These are phyloP conservation scores for Blastobotrys petasosporus DNA, from an alignment of 1,139 yeast species.

Conservation along the genomic window DNA sequence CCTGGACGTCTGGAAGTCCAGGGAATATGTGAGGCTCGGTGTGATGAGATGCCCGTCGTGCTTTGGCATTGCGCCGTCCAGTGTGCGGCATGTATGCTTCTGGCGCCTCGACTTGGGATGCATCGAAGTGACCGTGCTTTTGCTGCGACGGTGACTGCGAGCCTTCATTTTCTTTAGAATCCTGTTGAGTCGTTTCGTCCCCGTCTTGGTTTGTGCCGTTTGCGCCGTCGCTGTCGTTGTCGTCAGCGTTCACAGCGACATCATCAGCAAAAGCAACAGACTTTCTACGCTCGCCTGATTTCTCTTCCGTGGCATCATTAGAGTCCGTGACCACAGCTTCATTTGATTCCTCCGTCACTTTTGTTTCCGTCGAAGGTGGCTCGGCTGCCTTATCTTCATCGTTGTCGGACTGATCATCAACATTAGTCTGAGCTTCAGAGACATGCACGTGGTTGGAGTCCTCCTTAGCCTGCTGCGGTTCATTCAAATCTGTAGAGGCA, in stretches of 20 bases:
- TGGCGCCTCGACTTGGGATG: constrained; percentile 4
- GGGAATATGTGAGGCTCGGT: neutral
- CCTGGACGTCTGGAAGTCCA: constrained; percentile 21
- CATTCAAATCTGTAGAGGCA: too few relatives aligned
- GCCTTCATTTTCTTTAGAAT: neutral
- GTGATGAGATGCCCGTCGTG: too few relatives aligned
- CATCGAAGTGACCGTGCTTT: constrained; percentile 4
- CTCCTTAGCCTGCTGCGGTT: too few relatives aligned
- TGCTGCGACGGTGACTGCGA: neutral
- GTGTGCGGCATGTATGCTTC: constrained; percentile 2
- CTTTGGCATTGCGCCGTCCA: neutral
- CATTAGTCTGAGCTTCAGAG: too few relatives aligned
- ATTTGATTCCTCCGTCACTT: neutral
- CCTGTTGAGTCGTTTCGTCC: neutral
- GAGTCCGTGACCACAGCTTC: neutral
- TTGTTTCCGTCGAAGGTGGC: too few relatives aligned
- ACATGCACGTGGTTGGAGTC: too few relatives aligned
- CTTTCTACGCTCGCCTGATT: neutral
- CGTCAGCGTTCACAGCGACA: neutral
- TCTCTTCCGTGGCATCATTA: constrained; percentile 1
- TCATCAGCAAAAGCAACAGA: neutral
- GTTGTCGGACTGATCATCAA: too few relatives aligned
- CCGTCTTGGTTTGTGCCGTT: neutral
- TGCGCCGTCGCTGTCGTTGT: neutral
- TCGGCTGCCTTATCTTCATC: too few relatives aligned